phyloP scores from a whole-genome alignment of 768 basidiomycete genomes.

The Tylopilus subfusipes region DNA sequence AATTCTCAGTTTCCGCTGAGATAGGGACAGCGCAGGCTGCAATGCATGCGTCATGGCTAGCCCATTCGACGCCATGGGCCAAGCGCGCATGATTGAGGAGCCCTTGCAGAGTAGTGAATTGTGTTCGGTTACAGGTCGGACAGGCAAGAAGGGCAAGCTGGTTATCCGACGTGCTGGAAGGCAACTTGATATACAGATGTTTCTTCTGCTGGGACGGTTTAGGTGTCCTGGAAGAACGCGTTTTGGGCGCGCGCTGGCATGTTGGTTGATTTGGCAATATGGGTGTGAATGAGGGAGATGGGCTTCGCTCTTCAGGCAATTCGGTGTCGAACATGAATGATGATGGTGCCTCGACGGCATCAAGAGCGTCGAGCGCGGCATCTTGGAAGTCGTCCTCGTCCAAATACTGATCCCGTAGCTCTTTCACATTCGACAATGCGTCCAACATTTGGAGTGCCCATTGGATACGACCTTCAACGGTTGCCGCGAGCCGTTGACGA shows the following conservation, averaged over 20 bases:
- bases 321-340: conserved; percentile 34
- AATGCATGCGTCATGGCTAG: conserved; percentile 51
- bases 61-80: conserved; percentile 45
- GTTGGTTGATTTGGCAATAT: conserved; percentile 9
- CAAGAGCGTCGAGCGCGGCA: conserved; percentile 42
- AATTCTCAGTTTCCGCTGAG: conserved; percentile 29
- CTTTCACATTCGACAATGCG: conserved; percentile 24
- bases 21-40: conserved; percentile 41
- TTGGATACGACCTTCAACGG: conserved; percentile 42
- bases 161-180: conserved; percentile 26
- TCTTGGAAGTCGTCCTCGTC: conserved; percentile 36
- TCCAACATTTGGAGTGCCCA: conserved; percentile 44
- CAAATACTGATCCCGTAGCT: conserved; percentile 12
- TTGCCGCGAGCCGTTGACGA: conserved; percentile 39
- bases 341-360: conserved; percentile 39
- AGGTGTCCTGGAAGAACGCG: conserved; percentile 27
- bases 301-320: conserved; percentile 20
- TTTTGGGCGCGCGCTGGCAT: conserved; percentile 22
- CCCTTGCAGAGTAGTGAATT: conserved; percentile 51
- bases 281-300: conserved; percentile 23
- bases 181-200: conserved; percentile 39
- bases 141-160: conserved; percentile 38
- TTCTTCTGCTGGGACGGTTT: conserved; percentile 33
- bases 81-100: conserved; percentile 51
- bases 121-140: conserved; percentile 41